Evolutionary conservation across 352 stramenopile genomes (phyloP), one percentile per base, ranked within the genome.

Genomic region (Globisporangium sylvaticum): DNA sequence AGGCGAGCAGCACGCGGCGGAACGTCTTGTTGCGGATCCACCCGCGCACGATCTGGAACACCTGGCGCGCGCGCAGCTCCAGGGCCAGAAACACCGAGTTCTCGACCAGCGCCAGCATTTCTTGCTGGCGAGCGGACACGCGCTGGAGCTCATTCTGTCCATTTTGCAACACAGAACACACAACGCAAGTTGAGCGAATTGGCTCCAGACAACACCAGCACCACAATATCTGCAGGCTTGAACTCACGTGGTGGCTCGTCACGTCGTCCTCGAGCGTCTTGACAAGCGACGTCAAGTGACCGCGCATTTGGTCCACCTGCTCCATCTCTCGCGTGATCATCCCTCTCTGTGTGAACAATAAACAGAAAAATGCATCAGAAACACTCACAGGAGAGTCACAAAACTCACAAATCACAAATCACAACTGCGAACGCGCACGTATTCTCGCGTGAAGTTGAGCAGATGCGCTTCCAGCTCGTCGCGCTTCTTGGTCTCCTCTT

Each of bases 401-500:
- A 50, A 20, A n/a, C 18, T 22, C 42, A 50, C 42, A 50, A 20
- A 50, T 22, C 42, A 50, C 9, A 24, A 34, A 50, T 22, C 42
- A 50, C 9, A 24, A 34, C 7, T 18, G 27, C 8, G 29, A 31
- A 37, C 58, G 18, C 69, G 27, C 65, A 86, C 78, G 48, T 89
- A 84, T 58, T 91, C 84, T 18, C 75, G 73, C 6, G 81, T 89
- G 48, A 87, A 87, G 62, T 80, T 78, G 14, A 89, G 68, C 62
- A 92, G 58, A 48, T 92, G 84, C 4, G 67, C 71, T 56, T 92
- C 84, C 52, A 91, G 73, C 58, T 91, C 83, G 14, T 90, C 79
- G 22, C 79, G 81, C 61, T 89, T 88, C 67, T 86, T 86, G 18
- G 73, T 66, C 58, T 90, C 84, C n/a, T 90, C 84, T 29, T 91